Base-by-base conservation (phyloP, 2,329 filamentous ascomycete genomes). In the Arthroderma sp. region DNA sequence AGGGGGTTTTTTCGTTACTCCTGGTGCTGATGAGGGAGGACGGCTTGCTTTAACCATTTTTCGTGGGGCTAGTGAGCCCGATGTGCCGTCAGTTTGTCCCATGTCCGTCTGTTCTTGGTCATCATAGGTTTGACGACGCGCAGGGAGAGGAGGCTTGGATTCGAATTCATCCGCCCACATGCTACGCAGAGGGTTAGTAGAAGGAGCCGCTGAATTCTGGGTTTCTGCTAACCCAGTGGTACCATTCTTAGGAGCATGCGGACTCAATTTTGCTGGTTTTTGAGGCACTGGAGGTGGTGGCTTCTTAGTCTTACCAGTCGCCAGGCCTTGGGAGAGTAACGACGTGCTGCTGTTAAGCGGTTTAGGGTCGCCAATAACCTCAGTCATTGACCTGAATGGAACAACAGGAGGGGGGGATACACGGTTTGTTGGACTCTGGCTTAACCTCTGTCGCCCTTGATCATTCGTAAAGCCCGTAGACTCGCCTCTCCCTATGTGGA, bases 271-370 rank as follows among this genome's bases (percentile, higher is more conserved):
- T 5, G 79, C 75, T 1, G 84, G 84, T 64, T 87, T 87, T 67
- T 76, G 80, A 21, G 83, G 84, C 54, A 86, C 74, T 0, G 79
- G 79, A 4, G 80, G 81, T n/a, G 78, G 70, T 8, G 70, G 66
- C 11, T 59, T 59, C 47, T 54, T 58, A 3, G 44, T 38, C 7
- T 9, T 31, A 17, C 37, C 54, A 35, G 19, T 31, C n/a, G 25
- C 23, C 9, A 35, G 38, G 13, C 51, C 28, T 9, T 55, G 17
- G 13, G 57, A 57, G 1, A 53, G 31, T 19, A 43, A 35, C 6
- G 33, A 28, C 21, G 13, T 17, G 25, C 15, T 31, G 15, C 11
- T 51, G 8, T n/a, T 15, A 33, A 33, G 25, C 15, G 47, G 28
- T 9, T 33, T 25, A 33, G 23, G n/a, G 2, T 25, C 25, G 2